Evolutionary conservation across 2,329 filamentous ascomycete genomes (phyloP), one percentile per base, ranked within the genome.

Genomic region (Rutstroemia sydowiana): DNA sequence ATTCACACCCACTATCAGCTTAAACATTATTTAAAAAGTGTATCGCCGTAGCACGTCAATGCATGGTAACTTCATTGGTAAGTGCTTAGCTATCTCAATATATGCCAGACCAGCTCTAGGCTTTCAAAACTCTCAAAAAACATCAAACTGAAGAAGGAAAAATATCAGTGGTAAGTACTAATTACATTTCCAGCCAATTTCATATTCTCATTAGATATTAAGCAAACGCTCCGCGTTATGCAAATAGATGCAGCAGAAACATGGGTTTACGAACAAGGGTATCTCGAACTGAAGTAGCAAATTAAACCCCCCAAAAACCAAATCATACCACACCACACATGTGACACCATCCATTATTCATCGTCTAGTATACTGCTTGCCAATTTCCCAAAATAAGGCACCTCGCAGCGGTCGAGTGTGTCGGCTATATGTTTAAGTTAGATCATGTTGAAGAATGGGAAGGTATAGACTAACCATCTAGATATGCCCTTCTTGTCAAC

Each of bases 321-420:
- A n/a, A 45, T n/a, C 43, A 45, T 32, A 32, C 32, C 43, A 20
- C 13, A 18, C 16, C 20, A 13, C 2, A 18, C 36, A 39, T 39
- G 20, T 36, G 16, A 21, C 9, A 14, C 30, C 30, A 21, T 21
- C 13, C 21, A 18, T 45, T 23, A 70, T 56, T 96, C 93, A 65
- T 95, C 88, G 64, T 96, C 92, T 52, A 97, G 77, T 65, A 96
- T 92, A 23, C 86, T 86, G 69, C 85, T 95, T 40, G 93, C 93
- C 61, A 96, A 73, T 39, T 76, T 76, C 4, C 93, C 93, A 63
- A 97, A 85, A 64, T 95, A 82, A 0, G 92, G 92, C 2, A 96
- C 77, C 69, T 97, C 91, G 48, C 53, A 63, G 47, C 61, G 55
- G 51, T 77, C 72, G 46, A 84, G 71, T 1, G 76, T 82, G 56